Conservation (phyloP, 2,329 filamentous ascomycete genomes). For the Mollisiaceae sp. region DNA sequence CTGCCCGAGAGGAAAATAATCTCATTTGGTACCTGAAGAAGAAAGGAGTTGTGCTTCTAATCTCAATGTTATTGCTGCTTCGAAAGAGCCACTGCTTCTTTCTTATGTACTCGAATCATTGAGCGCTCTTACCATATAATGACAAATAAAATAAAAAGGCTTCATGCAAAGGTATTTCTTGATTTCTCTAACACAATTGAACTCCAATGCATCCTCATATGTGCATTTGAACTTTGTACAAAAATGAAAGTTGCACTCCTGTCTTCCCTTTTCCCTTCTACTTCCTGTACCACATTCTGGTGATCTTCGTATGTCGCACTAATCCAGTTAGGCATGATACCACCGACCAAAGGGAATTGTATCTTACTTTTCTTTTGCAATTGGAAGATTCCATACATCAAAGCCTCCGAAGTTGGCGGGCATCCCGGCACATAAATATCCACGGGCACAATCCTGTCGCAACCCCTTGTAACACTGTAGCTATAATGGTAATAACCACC, state of each 20-base stretch:
- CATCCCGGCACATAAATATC: constrained; percentile 83
- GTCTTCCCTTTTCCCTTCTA: constrained; percentile 41
- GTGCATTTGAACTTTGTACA: constrained; percentile 39
- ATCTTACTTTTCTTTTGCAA: background rate
- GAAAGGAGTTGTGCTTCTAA: too few relatives aligned
- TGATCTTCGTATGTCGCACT: constrained; percentile 51
- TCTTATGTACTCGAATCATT: too few relatives aligned
- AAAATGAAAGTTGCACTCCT: constrained; percentile 22
- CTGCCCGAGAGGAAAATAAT: too few relatives aligned
- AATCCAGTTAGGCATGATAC: background rate
- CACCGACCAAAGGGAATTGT: background rate
- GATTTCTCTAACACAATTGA: constrained; percentile 27
- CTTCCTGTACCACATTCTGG: constrained; percentile 61
- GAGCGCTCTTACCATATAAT: too few relatives aligned
- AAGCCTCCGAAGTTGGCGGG: constrained; percentile 64
- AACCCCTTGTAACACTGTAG: constrained; percentile 77
- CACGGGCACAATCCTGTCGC: constrained; percentile 78
- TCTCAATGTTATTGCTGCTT: too few relatives aligned
- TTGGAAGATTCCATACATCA: constrained; percentile 45
- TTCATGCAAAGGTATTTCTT: background rate
- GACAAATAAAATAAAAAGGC: too few relatives aligned
- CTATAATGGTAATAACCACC: constrained; percentile 89
- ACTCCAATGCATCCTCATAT: constrained; percentile 37
- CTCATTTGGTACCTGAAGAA: too few relatives aligned
- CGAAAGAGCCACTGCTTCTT: too few relatives aligned